Evolutionary conservation across 2,329 filamentous ascomycete species (phyloP).

Genomic region (Penicillium sumatraense): DNA sequence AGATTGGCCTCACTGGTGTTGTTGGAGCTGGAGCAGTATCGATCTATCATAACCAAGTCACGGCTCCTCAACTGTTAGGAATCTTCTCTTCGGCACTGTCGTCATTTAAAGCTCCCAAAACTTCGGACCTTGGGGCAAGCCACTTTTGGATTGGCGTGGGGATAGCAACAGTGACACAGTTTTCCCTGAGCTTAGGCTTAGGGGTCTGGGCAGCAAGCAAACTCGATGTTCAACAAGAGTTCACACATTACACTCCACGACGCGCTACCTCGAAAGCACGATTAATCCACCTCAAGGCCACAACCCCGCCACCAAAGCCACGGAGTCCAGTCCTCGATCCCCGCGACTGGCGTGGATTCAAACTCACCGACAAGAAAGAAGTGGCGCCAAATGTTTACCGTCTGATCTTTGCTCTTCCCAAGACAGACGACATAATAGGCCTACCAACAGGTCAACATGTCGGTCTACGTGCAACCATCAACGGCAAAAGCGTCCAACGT

Average conservation of each 20-base stretch:
- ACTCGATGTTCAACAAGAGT: conserved; percentile 30
- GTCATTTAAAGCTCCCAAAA: too few relatives aligned
- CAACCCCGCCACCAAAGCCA: too few relatives aligned
- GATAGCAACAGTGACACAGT: conserved; percentile 24
- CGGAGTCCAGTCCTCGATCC: too few relatives aligned
- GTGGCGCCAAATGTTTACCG: conserved; percentile 42
- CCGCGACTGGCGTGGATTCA: too few relatives aligned
- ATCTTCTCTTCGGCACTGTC: too few relatives aligned
- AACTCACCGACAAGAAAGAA: conserved; percentile 39
- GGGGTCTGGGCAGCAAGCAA: conserved; percentile 24
- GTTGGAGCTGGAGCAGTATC: neutral
- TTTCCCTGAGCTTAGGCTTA: conserved; percentile 22
- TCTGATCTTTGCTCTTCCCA: conserved; percentile 56
- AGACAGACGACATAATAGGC: conserved; percentile 51
- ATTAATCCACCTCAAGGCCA: too few relatives aligned
- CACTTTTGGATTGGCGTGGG: conserved; percentile 27
- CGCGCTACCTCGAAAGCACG: too few relatives aligned
- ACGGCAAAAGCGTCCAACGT: conserved; percentile 52
- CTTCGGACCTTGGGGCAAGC: too few relatives aligned
- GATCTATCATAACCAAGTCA: too few relatives aligned
- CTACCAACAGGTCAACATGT: conserved; percentile 64
- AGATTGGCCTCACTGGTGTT: neutral
- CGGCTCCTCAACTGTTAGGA: too few relatives aligned
- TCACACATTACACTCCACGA: conserved; percentile 40
- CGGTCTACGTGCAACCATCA: conserved; percentile 54